Evolutionary conservation across 1,284 basidiomycete species (phyloP), one percentile per base, ranked within the genome.

Genomic region (Sporisorium exsertum): DNA sequence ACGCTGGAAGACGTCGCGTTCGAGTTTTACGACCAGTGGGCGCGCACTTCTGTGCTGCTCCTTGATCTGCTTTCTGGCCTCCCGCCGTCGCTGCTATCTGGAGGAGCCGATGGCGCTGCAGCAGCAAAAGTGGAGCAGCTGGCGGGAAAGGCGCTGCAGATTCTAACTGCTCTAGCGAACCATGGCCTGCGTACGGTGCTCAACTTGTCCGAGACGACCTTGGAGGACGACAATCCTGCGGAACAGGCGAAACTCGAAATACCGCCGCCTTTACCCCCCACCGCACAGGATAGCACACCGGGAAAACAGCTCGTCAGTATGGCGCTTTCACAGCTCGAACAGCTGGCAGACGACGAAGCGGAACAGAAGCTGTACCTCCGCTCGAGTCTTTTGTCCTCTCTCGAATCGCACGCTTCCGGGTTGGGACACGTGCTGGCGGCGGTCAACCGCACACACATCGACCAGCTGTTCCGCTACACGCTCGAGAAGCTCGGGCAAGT

Each of bases 91-190:
- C 7, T 47, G 6, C n/a, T 49, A 1, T 51, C 56, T n/a, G 6
- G n/a, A 9, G 6, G 40, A 5, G 40, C 40, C 4, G 15, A 45
- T 9, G 18, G 35, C 1, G 12, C 46, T 4, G n/a, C 15, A 7
- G 15, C 16, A 16, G 42, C 40, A 2, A 42, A 55, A 24, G 46
- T 26, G 24, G 72, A 75, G n/a, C 43, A 43, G 2, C 6, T 70
- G 18, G 64, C 60, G 5, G 61, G 67, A 37, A 71, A 72, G 42
- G 22, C 47, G 15, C 42, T 76, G 26, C 57, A 49, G 20, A 68
- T 77, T 35, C 35, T 69, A 13, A 65, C 61, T 7, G 74, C 74
- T 12, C 66, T 77, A 0, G 63, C 63, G n/a, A 77, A 77, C 42
- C 70, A 72, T 35, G 47, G 72, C 32, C 8, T 77, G 18, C 64